Evolutionary conservation across 345 rosid species (phyloP).

Genomic region (Adansonia digitata): DNA sequence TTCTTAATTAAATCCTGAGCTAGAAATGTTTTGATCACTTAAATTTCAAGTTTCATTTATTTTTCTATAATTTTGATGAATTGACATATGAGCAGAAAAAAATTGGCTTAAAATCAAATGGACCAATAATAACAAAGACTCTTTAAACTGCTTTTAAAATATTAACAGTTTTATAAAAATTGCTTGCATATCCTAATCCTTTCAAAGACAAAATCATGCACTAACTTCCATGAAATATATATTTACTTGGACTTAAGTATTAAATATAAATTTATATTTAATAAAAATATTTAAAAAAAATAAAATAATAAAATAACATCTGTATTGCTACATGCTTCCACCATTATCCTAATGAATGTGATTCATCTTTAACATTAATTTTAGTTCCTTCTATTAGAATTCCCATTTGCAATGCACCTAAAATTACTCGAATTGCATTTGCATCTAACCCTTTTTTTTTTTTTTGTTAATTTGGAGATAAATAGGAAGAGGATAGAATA

Average conservation of each 20-base stretch:
- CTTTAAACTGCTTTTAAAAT: background rate
- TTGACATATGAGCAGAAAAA: background rate
- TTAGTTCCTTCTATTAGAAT: no score
- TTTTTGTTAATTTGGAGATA: background rate
- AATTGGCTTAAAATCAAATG: background rate
- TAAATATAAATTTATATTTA: no score
- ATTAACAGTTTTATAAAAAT: background rate
- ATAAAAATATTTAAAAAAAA: no score
- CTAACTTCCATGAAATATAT: background rate
- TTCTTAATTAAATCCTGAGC: background rate
- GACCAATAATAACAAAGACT: background rate
- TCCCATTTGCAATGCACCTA: background rate
- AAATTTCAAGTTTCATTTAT: no score
- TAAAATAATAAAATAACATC: no score
- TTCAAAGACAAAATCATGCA: background rate
- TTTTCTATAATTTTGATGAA: background rate
- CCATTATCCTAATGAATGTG: no score
- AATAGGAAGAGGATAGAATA: slow-evolving; percentile 13
- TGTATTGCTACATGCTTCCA: no score
- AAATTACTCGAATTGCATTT: background rate
- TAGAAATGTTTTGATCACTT: no score
- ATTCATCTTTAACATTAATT: no score
- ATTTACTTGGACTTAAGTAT: no score
- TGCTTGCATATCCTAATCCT: background rate
- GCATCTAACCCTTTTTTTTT: background rate